Conservation (phyloP, 192 early-diverging fungal genomes). For the Allomyces arbusculus region DNA sequence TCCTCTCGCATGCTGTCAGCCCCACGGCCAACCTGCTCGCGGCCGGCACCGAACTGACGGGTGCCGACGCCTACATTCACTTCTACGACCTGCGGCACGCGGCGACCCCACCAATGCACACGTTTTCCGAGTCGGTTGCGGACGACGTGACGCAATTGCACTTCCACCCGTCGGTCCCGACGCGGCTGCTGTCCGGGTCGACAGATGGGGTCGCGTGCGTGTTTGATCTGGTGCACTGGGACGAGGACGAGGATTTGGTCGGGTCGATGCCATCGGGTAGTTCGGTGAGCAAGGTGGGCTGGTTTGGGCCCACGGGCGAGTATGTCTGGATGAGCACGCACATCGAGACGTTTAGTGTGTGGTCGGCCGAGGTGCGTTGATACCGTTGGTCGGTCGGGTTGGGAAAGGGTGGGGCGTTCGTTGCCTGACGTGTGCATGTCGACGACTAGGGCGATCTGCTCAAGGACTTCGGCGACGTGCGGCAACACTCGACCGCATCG, state of each 20-base stretch:
- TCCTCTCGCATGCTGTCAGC: slow-evolving; percentile 32
- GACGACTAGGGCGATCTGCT: slow-evolving; percentile 21
- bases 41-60: slow-evolving; percentile 26
- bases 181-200: slow-evolving; percentile 44
- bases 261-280: slow-evolving; percentile 63
- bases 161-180: slow-evolving; percentile 30
- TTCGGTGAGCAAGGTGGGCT: slow-evolving; percentile 66
- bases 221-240: slow-evolving; percentile 42
- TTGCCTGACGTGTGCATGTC: no score
- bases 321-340: slow-evolving; percentile 76
- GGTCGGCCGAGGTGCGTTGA: slow-evolving; percentile 15
- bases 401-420: no score
- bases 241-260: slow-evolving; percentile 77
- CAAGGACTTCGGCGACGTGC: slow-evolving; percentile 67
- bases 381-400: no score
- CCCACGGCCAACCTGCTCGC: slow-evolving; percentile 23
- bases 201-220: slow-evolving; percentile 60
- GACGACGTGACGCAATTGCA: slow-evolving; percentile 61
- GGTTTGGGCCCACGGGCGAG: slow-evolving; percentile 76
- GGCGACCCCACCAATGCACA: slow-evolving; percentile 6
- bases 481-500: slow-evolving; percentile 21
- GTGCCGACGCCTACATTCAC: slow-evolving; percentile 19
- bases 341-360: slow-evolving; percentile 74
- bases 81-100: slow-evolving; percentile 23
- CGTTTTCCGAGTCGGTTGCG: slow-evolving; percentile 43